A percentile compares a stretch with the other conserved stretches of the same genome.
phyloP scores from a whole-genome alignment of 2,329 filamentous ascomycete species.

The Fusarium sambucinum region DNA sequence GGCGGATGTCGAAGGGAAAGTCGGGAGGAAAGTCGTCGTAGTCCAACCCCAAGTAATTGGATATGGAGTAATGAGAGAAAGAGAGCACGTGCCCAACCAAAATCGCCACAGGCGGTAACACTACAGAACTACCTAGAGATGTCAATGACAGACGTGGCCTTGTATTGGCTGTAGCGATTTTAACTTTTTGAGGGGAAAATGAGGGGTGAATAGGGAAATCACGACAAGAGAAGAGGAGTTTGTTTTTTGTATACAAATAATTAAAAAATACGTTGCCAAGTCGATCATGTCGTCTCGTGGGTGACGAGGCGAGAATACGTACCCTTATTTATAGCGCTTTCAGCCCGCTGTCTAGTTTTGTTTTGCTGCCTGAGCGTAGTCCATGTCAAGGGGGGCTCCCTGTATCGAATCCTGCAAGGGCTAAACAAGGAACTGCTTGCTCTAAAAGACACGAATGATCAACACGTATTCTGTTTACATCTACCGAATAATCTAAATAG shows the following conservation, averaged over 20 bases:
- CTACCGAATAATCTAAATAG: not conserved
- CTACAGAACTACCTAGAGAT: not conserved
- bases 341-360: not conserved
- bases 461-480: not conserved
- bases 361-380: conserved; percentile 26
- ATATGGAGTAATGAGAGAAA: conserved; percentile 12
- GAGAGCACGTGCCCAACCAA: conserved; percentile 35
- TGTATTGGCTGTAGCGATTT: conserved; percentile 21
- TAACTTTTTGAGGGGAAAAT: conserved; percentile 1
- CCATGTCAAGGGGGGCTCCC: not conserved
- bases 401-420: conserved; percentile 18
- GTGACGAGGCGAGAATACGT: conserved; percentile 31
- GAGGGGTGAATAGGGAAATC: not conserved
- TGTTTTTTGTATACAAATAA: not conserved
- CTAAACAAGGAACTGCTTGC: not conserved
- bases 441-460: not conserved
- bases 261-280: conserved; percentile 27
- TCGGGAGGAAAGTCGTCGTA: conserved; percentile 19
- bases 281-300: conserved; percentile 25
- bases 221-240: not conserved
- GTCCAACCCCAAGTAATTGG: not conserved
- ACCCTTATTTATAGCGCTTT: conserved; percentile 18
- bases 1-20: conserved; percentile 15
- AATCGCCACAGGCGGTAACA: conserved; percentile 31
- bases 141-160: not conserved